Conservation (phyloP, 805 yeast species). For the Metschnikowia koreensis region DNA sequence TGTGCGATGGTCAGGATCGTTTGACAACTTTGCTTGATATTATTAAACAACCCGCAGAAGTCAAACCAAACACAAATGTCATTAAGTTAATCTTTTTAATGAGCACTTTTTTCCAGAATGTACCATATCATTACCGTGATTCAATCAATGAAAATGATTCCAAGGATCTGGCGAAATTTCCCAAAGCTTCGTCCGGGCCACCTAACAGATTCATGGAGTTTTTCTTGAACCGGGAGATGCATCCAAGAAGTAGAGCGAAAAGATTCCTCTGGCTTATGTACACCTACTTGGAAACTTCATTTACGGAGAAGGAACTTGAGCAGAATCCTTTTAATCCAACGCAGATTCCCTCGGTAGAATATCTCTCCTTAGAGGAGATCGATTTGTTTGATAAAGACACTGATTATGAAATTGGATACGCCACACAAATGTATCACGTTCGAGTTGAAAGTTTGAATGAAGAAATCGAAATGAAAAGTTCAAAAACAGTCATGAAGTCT, state of each 20-base stretch:
- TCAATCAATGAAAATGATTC: slow-evolving; percentile 9
- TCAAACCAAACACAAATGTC: slow-evolving; percentile 54
- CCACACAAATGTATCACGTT: slow-evolving; percentile 46
- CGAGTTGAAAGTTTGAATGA: slow-evolving; percentile 41
- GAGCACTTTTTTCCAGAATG: slow-evolving; percentile 58
- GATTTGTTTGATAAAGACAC: slow-evolving; percentile 46
- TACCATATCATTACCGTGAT: slow-evolving; percentile 36
- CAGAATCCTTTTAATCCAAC: slow-evolving; percentile 57
- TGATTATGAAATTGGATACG: slow-evolving; percentile 46
- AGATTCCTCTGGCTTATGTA: slow-evolving; percentile 83
- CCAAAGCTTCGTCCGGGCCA: slow-evolving; percentile 13
- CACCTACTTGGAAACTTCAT: slow-evolving; percentile 72
- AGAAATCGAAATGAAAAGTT: slow-evolving; percentile 36
- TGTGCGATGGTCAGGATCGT: slow-evolving; percentile 65
- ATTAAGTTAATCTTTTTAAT: slow-evolving; percentile 74
- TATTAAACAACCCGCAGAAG: slow-evolving; percentile 26
- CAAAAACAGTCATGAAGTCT: slow-evolving; percentile 22
- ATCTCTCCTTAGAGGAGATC: slow-evolving; percentile 26
- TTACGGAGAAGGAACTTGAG: slow-evolving; percentile 48
- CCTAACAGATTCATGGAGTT: slow-evolving; percentile 63
- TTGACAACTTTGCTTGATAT: slow-evolving; percentile 51
- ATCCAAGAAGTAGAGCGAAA: slow-evolving; percentile 64
- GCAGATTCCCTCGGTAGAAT: slow-evolving; percentile 37
- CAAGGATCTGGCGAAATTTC: background rate
- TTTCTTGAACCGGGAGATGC: slow-evolving; percentile 58